phyloP scores from a whole-genome alignment of 148 eudicot species.

The Talinum fruticosum region DNA sequence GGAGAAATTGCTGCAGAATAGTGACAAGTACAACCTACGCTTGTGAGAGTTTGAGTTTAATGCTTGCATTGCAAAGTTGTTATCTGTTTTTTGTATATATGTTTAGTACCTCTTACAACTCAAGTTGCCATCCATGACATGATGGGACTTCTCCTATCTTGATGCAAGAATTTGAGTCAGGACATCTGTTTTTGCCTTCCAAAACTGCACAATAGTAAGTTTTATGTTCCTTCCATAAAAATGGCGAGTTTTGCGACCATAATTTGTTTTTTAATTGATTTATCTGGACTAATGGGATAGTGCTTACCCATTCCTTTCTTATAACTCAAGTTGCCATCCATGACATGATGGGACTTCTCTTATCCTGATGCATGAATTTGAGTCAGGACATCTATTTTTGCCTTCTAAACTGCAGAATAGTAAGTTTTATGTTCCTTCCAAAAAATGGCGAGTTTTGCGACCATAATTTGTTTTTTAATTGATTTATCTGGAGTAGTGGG shows the following conservation, averaged over 20 bases:
- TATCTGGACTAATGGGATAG: not conserved
- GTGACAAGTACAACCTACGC: not conserved
- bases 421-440: not conserved
- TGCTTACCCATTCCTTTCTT: not conserved
- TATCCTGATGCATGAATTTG: constrained; percentile 1
- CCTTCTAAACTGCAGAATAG: not conserved
- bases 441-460: no score
- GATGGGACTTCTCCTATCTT: not conserved
- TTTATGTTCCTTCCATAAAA: no score
- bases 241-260: no score
- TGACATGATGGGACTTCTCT: not conserved
- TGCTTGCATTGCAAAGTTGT: not conserved
- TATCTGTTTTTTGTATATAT: not conserved
- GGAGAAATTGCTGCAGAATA: constrained; percentile 3
- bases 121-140: constrained; percentile 5
- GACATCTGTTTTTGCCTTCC: not conserved
- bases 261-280: not conserved
- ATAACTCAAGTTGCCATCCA: not conserved
- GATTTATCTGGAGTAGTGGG: not conserved
- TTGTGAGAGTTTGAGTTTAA: not conserved
- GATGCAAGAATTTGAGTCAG: constrained; percentile 1
- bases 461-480: not conserved
- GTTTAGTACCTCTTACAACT: not conserved
- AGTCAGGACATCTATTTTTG: not conserved
- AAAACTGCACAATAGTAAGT: not conserved